Percentiles rank a stretch among this genome's conserved stretches.
These are phyloP conservation scores for Ustilago curta DNA, from an alignment of 1,284 basidiomycete genomes.

Conservation along the genomic window DNA sequence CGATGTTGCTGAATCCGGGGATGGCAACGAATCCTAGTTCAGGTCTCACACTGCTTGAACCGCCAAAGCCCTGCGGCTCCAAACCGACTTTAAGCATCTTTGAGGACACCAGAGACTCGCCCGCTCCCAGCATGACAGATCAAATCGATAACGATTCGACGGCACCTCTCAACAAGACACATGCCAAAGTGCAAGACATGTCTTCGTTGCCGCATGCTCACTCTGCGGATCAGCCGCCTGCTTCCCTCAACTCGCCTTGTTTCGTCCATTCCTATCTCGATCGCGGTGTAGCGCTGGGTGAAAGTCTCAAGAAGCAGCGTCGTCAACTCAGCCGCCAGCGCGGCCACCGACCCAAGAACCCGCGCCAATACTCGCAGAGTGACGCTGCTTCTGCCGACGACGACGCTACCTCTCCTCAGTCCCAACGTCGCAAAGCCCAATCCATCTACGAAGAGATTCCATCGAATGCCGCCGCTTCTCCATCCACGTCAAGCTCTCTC, in stretches of 20 bases:
- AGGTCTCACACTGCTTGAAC: conserved; percentile 34
- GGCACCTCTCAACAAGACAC: conserved; percentile 36
- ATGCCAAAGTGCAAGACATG: conserved; percentile 51
- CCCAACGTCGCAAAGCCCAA: conserved; percentile 1
- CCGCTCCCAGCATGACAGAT: conserved; percentile 17
- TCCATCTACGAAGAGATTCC: conserved; percentile 2
- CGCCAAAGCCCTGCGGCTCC: conserved; percentile 27
- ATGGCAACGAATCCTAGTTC: conserved; percentile 45
- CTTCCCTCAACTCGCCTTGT: conserved; percentile 48
- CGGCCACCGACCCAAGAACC: conserved; percentile 8
- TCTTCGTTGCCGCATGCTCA: conserved; percentile 32
- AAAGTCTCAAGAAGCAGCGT: conserved; percentile 47
- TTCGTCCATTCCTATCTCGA: conserved; percentile 62
- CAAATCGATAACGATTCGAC: conserved; percentile 1
- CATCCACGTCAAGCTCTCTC: background rate
- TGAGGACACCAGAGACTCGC: conserved; percentile 24
- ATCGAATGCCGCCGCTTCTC: background rate
- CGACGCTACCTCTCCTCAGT: conserved; percentile 7
- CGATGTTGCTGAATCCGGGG: conserved; percentile 39
- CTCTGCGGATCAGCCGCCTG: conserved; percentile 18
- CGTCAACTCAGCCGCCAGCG: conserved; percentile 38
- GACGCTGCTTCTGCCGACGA: conserved; percentile 37
- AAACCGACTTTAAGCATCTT: conserved; percentile 17
- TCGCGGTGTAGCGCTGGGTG: conserved; percentile 47
- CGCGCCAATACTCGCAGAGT: conserved; percentile 22